Evolutionary conservation across 1,139 yeast genomes (phyloP).

Genomic region (Suhomyces maxii): DNA sequence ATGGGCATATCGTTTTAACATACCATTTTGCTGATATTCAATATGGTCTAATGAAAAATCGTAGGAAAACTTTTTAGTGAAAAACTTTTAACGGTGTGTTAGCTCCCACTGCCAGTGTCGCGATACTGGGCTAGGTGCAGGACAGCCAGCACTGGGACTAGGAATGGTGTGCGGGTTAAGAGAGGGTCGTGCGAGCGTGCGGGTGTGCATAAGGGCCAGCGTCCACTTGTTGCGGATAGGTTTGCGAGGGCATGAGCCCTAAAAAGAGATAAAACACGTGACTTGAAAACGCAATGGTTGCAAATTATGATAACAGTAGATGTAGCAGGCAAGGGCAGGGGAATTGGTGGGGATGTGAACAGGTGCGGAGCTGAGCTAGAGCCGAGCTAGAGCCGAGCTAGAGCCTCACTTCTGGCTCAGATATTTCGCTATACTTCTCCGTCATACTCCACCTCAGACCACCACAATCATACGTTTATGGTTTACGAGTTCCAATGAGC

Average conservation of each 20-base stretch:
- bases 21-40: constrained; percentile 34
- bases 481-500: no score
- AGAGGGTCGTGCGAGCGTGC: constrained; percentile 2
- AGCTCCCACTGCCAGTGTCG: constrained; percentile 3
- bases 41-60: constrained; percentile 11
- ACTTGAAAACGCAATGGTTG: not conserved
- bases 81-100: constrained; percentile 11
- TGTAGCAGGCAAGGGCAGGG: no score
- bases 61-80: constrained; percentile 12
- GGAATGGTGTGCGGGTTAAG: not conserved
- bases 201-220: constrained; percentile 2
- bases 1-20: constrained; percentile 15
- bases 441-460: no score
- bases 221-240: no score
- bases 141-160: not conserved
- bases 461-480: no score
- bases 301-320: not conserved
- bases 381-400: no score
- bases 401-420: no score
- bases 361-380: no score
- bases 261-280: not conserved
- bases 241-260: constrained; percentile 9
- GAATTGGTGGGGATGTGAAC: no score
- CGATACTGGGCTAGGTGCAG: constrained; percentile 5
- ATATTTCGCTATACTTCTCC: no score